A percentile compares a stretch with the other conserved stretches of the same genome.
Conservation (phyloP, 1,284 basidiomycete genomes). For the Trametes pubescens region DNA sequence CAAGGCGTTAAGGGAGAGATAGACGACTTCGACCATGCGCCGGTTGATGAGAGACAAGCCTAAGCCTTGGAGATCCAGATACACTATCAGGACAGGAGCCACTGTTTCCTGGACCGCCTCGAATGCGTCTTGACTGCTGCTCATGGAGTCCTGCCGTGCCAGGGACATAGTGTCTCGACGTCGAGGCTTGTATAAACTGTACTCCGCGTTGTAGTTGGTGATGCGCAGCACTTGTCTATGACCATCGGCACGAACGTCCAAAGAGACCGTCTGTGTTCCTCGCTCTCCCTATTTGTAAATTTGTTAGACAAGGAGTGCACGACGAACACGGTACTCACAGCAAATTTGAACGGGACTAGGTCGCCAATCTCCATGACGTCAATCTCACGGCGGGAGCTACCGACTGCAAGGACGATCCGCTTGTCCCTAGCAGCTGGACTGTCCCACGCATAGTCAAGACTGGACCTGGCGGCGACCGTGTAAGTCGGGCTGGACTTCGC, state of each 20-base stretch:
- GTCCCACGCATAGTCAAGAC: conserved; percentile 92
- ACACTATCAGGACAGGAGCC: conserved; percentile 72
- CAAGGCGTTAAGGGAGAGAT: conserved; percentile 83
- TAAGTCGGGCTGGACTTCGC: conserved; percentile 56
- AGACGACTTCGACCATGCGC: conserved; percentile 90
- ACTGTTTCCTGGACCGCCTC: conserved; percentile 88
- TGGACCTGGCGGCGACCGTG: conserved; percentile 64
- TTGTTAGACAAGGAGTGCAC: conserved; percentile 17
- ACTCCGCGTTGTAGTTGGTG: conserved; percentile 87
- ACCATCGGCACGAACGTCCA: conserved; percentile 94
- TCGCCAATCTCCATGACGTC: conserved; percentile 98
- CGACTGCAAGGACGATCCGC: conserved; percentile 76
- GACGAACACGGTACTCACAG: conserved; percentile 51
- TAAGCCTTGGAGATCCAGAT: conserved; percentile 88
- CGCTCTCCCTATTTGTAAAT: conserved; percentile 55
- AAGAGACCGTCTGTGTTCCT: conserved; percentile 73
- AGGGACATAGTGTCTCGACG: conserved; percentile 61
- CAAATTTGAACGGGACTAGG: conserved; percentile 90
- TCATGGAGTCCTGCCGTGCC: conserved; percentile 75
- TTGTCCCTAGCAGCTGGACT: conserved; percentile 88
- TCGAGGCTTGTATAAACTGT: conserved; percentile 90
- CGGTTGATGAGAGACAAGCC: conserved; percentile 94
- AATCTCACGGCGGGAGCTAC: conserved; percentile 74
- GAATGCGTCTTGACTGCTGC: conserved; percentile 79
- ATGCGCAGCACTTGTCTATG: conserved; percentile 89